Conservation (phyloP, 805 yeast species). For the Lipomyces yamadae region DNA sequence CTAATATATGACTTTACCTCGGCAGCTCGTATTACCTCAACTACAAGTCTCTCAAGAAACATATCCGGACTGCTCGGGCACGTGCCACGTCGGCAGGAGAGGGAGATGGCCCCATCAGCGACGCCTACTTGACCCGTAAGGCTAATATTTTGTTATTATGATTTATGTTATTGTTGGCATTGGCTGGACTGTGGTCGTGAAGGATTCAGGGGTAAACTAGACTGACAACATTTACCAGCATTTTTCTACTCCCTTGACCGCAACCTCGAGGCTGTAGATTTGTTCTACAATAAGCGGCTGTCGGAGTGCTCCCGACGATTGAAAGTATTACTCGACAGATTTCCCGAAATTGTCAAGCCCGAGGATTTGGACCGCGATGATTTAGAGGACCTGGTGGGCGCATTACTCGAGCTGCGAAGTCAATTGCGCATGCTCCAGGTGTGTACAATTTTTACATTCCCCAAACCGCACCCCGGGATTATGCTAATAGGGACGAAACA, state of each 20-base stretch:
- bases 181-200: neutral
- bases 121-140: slow-evolving; percentile 37
- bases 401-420: slow-evolving; percentile 74
- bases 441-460: neutral
- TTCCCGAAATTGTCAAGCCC: slow-evolving; percentile 43
- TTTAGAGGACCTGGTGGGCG: slow-evolving; percentile 65
- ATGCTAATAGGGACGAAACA: slow-evolving; percentile 8
- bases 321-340: slow-evolving; percentile 47
- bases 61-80: slow-evolving; percentile 63
- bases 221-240: slow-evolving; percentile 49
- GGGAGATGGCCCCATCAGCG: slow-evolving; percentile 29
- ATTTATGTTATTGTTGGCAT: too few species aligned
- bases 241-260: slow-evolving; percentile 81
- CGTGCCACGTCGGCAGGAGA: slow-evolving; percentile 28
- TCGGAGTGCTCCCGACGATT: slow-evolving; percentile 76
- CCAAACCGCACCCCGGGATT: neutral
- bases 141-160: neutral
- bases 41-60: slow-evolving; percentile 81
- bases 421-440: slow-evolving; percentile 74
- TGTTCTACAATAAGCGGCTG: slow-evolving; percentile 73
- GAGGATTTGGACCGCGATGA: slow-evolving; percentile 55
- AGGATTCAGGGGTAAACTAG: slow-evolving; percentile 45
- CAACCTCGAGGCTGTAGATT: slow-evolving; percentile 80
- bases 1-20: neutral
- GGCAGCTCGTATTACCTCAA: slow-evolving; percentile 69